Percentiles rank a stretch among this genome's conserved stretches.
Evolutionary conservation across 805 yeast species (phyloP).

Genomic region (Nakazawaea siamensis): DNA sequence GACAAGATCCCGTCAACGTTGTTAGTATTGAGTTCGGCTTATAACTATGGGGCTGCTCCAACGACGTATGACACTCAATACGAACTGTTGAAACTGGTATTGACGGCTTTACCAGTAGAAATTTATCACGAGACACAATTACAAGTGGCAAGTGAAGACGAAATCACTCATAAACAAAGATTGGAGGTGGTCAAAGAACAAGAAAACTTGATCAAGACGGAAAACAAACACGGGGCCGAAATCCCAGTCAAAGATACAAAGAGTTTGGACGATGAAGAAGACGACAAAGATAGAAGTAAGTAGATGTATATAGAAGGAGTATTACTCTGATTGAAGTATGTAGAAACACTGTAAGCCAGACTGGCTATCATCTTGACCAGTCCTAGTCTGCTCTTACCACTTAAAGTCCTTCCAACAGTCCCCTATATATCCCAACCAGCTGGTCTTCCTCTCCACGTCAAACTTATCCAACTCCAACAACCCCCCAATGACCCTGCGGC

Average conservation of each 20-base stretch:
- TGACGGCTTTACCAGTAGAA: constrained; percentile 88
- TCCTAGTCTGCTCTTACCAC: no score
- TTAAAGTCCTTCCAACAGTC: no score
- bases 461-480: constrained; percentile 29
- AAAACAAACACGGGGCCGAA: constrained; percentile 69
- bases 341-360: no score
- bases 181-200: constrained; percentile 71
- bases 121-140: constrained; percentile 92
- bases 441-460: constrained; percentile 23
- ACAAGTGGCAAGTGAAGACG: constrained; percentile 46
- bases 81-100: constrained; percentile 83
- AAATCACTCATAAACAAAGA: constrained; percentile 63
- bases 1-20: constrained; percentile 88
- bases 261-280: constrained; percentile 44
- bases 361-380: no score
- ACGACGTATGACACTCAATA: constrained; percentile 44
- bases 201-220: constrained; percentile 79
- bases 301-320: no score
- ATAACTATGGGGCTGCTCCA: constrained; percentile 65
- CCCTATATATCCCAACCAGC: no score
- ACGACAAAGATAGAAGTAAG: no score
- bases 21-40: constrained; percentile 77
- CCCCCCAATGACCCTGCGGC: constrained; percentile 38
- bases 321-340: no score
- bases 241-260: constrained; percentile 56